Percentiles rank a stretch among this genome's conserved stretches.
Evolutionary conservation across 2,329 filamentous ascomycete genomes (phyloP).

Genomic region (Chaetomium globosum): DNA sequence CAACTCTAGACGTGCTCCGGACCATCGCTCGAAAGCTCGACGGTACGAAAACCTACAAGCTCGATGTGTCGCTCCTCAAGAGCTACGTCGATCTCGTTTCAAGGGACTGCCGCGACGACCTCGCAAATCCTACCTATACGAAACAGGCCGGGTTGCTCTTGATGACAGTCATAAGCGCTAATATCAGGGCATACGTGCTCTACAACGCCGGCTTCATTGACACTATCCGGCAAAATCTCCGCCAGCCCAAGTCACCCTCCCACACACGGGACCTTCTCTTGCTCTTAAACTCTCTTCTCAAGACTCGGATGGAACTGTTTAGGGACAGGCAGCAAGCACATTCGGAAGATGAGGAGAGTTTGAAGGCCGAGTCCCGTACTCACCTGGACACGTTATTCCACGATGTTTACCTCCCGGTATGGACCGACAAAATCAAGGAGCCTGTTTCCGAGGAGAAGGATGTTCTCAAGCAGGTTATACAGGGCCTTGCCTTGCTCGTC

Average conservation of each 20-base stretch:
- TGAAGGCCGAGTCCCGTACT: slow-evolving; percentile 44
- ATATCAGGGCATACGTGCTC: slow-evolving; percentile 52
- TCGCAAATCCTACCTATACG: slow-evolving; percentile 57
- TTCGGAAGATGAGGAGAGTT: slow-evolving; percentile 43
- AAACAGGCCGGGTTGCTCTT: slow-evolving; percentile 56
- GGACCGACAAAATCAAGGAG: slow-evolving; percentile 41
- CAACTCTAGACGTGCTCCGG: slow-evolving; percentile 58
- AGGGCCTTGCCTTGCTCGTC: slow-evolving; percentile 51
- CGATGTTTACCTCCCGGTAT: slow-evolving; percentile 47
- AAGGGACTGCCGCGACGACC: slow-evolving; percentile 57
- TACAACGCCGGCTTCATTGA: slow-evolving; percentile 52
- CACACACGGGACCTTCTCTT: slow-evolving; percentile 57
- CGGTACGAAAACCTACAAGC: slow-evolving; percentile 37
- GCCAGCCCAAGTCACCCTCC: slow-evolving; percentile 52
- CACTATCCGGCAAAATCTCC: slow-evolving; percentile 53
- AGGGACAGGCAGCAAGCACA: slow-evolving; percentile 33
- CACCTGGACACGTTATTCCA: slow-evolving; percentile 49
- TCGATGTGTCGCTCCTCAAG: slow-evolving; percentile 33
- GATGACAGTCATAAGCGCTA: slow-evolving; percentile 55
- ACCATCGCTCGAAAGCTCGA: slow-evolving; percentile 52
- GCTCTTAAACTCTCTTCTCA: slow-evolving; percentile 55
- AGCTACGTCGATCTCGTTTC: slow-evolving; percentile 54
- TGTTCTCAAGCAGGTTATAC: slow-evolving; percentile 49
- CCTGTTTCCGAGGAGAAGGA: slow-evolving; percentile 46
- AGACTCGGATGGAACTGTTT: slow-evolving; percentile 49